Percentiles rank a stretch among this genome's conserved stretches.
phyloP scores from a whole-genome alignment of 345 rosid species.

The Citrus glauca region DNA sequence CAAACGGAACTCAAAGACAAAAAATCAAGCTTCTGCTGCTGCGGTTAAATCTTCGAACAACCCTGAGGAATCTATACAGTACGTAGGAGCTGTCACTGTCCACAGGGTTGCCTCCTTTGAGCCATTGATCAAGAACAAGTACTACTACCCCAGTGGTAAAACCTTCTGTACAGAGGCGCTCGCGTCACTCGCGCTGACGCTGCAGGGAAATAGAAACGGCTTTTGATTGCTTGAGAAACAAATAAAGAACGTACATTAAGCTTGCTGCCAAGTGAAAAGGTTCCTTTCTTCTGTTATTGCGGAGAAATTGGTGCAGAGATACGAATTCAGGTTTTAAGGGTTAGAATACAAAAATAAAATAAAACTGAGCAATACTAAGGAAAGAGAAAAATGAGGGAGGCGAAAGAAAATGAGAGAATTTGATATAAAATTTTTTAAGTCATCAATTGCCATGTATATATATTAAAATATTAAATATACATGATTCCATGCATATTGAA shows the following conservation, averaged over 20 bases:
- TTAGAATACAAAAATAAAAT: neutral
- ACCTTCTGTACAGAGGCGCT: slow-evolving; percentile 10
- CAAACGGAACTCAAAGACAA: too few relatives aligned
- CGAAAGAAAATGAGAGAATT: too few relatives aligned
- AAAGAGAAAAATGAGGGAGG: too few relatives aligned
- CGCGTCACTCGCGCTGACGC: neutral
- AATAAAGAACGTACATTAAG: neutral
- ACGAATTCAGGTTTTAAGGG: neutral
- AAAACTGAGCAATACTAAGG: too few relatives aligned
- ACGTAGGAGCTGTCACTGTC: neutral
- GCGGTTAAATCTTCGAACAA: too few relatives aligned
- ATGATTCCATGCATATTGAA: too few relatives aligned
- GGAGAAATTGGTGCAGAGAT: neutral
- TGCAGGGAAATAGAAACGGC: neutral
- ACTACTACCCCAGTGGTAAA: slow-evolving; percentile 3
- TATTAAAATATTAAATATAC: too few relatives aligned
- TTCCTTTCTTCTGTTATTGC: neutral
- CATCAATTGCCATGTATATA: too few relatives aligned
- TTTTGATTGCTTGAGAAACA: neutral
- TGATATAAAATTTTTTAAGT: too few relatives aligned
- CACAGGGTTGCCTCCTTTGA: slow-evolving; percentile 14
- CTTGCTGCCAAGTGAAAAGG: neutral
- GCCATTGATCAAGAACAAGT: slow-evolving; percentile 21
- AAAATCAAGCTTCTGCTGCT: too few relatives aligned
- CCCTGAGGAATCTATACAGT: neutral